A percentile compares a stretch with the other conserved stretches of the same genome.
phyloP scores from a whole-genome alignment of 495 filamentous ascomycete species.

The Patellaria atrata region DNA sequence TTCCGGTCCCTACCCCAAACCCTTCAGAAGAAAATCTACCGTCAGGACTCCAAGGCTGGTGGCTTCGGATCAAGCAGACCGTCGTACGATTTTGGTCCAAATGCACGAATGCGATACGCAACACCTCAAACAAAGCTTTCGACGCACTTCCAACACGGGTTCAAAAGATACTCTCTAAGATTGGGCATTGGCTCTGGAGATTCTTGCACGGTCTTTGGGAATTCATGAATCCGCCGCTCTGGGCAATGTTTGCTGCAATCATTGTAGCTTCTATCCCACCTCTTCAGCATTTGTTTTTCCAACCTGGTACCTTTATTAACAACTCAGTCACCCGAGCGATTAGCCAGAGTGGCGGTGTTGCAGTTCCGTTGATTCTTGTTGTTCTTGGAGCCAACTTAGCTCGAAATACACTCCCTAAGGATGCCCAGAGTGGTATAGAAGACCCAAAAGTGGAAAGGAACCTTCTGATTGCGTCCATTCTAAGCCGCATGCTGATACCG shows the following conservation, averaged over 20 bases:
- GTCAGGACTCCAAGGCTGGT: conserved; percentile 17
- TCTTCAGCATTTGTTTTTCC: conserved; percentile 76
- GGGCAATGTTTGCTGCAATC: conserved; percentile 86
- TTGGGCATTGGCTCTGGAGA: conserved; percentile 29
- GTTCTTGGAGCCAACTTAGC: conserved; percentile 88
- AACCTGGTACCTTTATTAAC: conserved; percentile 74
- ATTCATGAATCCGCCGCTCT: conserved; percentile 97
- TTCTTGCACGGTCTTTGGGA: conserved; percentile 60
- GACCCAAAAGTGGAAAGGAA: conserved; percentile 52
- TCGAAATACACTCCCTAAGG: conserved; percentile 37
- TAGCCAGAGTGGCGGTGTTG: conserved; percentile 70
- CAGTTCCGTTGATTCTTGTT: conserved; percentile 91
- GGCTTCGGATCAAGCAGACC: conserved; percentile 2
- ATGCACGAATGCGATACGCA: conserved; percentile 6
- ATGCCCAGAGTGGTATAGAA: conserved; percentile 32
- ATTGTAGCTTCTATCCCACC: conserved; percentile 79
- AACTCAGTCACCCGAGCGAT: conserved; percentile 88
- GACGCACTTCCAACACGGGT: conserved; percentile 41
- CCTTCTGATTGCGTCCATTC: conserved; percentile 68
- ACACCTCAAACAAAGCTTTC: conserved; percentile 20
- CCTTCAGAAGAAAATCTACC: conserved; percentile 12
- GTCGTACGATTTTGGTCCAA: conserved; percentile 2
- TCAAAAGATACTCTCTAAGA: conserved; percentile 37
- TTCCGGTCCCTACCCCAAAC: conserved; percentile 13
- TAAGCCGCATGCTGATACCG: conserved; percentile 85